These are phyloP conservation scores for Coemansia sp. DNA, from an alignment of 192 early-diverging fungal species.

Conservation along the genomic window DNA sequence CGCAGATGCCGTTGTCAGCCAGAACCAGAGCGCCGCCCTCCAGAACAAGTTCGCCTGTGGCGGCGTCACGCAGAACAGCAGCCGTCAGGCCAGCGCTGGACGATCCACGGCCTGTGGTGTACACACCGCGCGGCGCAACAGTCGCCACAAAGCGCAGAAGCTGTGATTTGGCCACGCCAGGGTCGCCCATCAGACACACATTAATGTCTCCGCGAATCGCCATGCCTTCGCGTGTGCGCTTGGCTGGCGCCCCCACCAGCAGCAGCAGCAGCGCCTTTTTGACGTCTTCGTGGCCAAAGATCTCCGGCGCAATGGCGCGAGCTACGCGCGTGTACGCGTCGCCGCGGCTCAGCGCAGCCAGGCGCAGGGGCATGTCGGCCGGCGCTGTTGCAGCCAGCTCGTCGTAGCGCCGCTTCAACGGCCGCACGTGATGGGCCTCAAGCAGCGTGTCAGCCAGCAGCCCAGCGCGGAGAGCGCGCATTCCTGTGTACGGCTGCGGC, in stretches of 20 bases:
- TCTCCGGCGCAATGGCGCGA: constrained; percentile 82
- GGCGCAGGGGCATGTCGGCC: constrained; percentile 53
- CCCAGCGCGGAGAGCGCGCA: constrained; percentile 83
- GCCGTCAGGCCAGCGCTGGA: constrained; percentile 97
- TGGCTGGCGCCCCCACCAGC: constrained; percentile 78
- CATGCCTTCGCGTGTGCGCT: constrained; percentile 89
- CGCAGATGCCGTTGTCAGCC: constrained; percentile 97
- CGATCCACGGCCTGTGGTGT: constrained; percentile 93
- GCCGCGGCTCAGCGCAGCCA: constrained; percentile 60
- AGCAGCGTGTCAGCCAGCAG: constrained; percentile 94
- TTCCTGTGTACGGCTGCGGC: constrained; percentile 91
- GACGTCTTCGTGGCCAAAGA: constrained; percentile 90
- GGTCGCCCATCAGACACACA: constrained; percentile 97
- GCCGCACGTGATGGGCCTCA: constrained; percentile 82
- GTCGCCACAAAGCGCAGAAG: constrained; percentile 91
- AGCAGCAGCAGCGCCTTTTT: constrained; percentile 86
- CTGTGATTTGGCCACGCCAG: constrained; percentile 98
- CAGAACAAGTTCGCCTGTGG: constrained; percentile 93
- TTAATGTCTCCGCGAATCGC: constrained; percentile 97
- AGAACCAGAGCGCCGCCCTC: constrained; percentile 97
- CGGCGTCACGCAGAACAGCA: constrained; percentile 87
- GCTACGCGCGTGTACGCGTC: constrained; percentile 78
- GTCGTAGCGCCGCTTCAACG: constrained; percentile 88
- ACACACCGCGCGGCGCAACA: constrained; percentile 92
- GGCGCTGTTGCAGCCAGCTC: constrained; percentile 67